These are phyloP conservation scores for Primulina tabacum DNA, from an alignment of 257 asterid genomes.

Conservation along the genomic window DNA sequence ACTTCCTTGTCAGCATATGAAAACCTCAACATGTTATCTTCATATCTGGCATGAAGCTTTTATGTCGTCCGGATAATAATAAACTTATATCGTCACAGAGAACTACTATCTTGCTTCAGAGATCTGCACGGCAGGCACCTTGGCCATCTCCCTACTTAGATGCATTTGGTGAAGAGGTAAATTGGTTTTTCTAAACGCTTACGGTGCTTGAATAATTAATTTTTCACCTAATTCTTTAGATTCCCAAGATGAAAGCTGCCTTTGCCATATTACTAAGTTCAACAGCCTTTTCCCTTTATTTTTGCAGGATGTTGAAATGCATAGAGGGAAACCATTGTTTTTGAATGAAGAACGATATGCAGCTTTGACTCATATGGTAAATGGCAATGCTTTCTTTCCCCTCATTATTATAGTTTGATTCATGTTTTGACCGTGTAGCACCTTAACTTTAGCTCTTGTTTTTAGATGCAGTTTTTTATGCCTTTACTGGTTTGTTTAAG, in stretches of 20 bases:
- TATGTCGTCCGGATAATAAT: conserved; percentile 12
- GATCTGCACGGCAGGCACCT: conserved; percentile 90
- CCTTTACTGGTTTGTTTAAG: not conserved
- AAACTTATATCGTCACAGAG: conserved; percentile 43
- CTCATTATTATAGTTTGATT: not conserved
- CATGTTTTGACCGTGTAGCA: not conserved
- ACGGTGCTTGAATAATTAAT: conserved; percentile 8
- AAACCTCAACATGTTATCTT: not conserved
- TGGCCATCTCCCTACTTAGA: conserved; percentile 99
- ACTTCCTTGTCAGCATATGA: conserved; percentile 13
- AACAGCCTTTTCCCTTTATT: conserved; percentile 1
- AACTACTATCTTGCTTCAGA: conserved; percentile 87
- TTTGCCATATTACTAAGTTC: not conserved
- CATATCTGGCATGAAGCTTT: conserved; percentile 12
- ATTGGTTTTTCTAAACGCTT: conserved; percentile 9
- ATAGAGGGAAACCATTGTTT: conserved; percentile 84
- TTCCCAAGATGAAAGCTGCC: not conserved
- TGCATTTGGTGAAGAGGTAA: conserved; percentile 97
- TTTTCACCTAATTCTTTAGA: not conserved
- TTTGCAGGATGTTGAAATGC: conserved; percentile 82
- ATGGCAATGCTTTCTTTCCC: conserved; percentile 14
- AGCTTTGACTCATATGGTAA: conserved; percentile 83
- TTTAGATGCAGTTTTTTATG: not conserved
- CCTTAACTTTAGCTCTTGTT: not conserved
- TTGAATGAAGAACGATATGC: conserved; percentile 93